These are phyloP conservation scores for Saccharomyces pastorianus DNA, from an alignment of 1,139 yeast species.

Conservation along the genomic window DNA sequence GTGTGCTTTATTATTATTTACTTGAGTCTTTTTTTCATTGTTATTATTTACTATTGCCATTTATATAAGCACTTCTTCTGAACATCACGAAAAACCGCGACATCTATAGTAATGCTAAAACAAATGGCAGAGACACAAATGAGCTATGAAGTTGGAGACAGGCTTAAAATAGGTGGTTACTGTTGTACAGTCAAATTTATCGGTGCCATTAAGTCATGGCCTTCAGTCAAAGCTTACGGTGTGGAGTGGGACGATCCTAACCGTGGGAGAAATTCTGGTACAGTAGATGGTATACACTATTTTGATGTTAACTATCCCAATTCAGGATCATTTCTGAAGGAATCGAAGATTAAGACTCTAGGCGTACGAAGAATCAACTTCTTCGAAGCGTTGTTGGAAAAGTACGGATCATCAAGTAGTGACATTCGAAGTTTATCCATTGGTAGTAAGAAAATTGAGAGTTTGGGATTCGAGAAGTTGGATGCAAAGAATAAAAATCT, in stretches of 20 bases:
- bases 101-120: background rate
- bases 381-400: conserved; percentile 40
- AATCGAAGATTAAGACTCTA: conserved; percentile 28
- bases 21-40: background rate
- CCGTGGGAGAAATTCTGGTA: conserved; percentile 52
- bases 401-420: conserved; percentile 36
- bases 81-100: background rate
- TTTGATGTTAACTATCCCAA: conserved; percentile 33
- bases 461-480: conserved; percentile 57
- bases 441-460: conserved; percentile 52
- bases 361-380: conserved; percentile 34
- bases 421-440: conserved; percentile 33
- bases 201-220: conserved; percentile 62
- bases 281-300: conserved; percentile 38
- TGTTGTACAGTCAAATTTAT: conserved; percentile 56
- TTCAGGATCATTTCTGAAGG: conserved; percentile 65
- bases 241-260: conserved; percentile 74
- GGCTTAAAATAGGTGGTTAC: conserved; percentile 43
- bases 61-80: background rate
- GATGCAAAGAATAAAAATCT: conserved; percentile 43
- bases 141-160: conserved; percentile 31
- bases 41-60: conserved; percentile 3
- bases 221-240: conserved; percentile 50
- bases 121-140: background rate
- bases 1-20: conserved; percentile 1